These are phyloP conservation scores for Paramecium biaurelia DNA, from an alignment of 73 alveolate genomes.

Conservation along the genomic window DNA sequence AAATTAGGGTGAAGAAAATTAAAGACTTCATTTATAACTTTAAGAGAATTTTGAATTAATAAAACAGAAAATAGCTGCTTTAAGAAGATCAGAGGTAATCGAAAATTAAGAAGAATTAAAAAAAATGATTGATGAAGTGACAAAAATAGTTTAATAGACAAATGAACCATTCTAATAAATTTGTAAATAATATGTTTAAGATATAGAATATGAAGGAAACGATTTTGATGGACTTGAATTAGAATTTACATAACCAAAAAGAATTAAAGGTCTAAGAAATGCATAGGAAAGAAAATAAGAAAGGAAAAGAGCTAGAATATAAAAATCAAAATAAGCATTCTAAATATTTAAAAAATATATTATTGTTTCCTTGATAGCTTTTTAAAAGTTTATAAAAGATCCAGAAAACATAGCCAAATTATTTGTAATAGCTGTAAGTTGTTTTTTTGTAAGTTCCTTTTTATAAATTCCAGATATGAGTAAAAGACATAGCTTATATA, in stretches of 20 bases:
- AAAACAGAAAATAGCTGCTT: not conserved
- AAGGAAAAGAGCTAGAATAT: constrained; percentile 42
- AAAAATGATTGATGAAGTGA: not conserved
- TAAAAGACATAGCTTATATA: constrained; percentile 29
- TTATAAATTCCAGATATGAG: constrained; percentile 40
- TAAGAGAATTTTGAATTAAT: not conserved
- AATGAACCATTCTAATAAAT: not conserved
- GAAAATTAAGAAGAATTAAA: not conserved
- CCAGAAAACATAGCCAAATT: constrained; percentile 46
- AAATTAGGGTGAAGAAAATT: not conserved
- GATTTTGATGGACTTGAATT: not conserved
- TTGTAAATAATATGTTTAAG: not conserved
- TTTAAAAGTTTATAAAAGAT: constrained; percentile 14
- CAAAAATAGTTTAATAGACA: not conserved
- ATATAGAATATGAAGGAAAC: not conserved
- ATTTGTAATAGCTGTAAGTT: constrained; percentile 36
- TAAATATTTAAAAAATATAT: constrained; percentile 11
- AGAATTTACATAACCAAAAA: not conserved
- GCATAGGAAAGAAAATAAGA: not conserved
- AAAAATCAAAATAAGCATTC: constrained; percentile 27
- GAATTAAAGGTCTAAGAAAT: not conserved
- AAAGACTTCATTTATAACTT: not conserved
- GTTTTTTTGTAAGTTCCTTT: constrained; percentile 43
- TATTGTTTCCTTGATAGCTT: not conserved
- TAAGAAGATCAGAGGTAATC: not conserved